Percentiles rank a stretch among this genome's conserved stretches.
Evolutionary conservation across 257 asterid species (phyloP).

Genomic region (Echites panduratus): DNA sequence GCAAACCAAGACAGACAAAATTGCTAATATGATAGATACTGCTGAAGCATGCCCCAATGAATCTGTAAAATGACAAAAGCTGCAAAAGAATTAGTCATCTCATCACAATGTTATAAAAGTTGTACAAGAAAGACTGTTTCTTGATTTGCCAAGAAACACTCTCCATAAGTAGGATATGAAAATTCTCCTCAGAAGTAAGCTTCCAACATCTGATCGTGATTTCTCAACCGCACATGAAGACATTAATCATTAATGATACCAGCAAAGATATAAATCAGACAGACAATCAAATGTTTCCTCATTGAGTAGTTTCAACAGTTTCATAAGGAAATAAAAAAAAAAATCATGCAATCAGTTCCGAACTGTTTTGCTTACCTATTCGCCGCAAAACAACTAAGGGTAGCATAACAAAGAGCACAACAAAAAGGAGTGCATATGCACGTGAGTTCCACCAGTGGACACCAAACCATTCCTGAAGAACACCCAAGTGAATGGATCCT

Average conservation of each 20-base stretch:
- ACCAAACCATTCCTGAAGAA: slow-evolving; percentile 95
- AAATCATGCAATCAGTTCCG: neutral
- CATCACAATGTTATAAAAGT: slow-evolving; percentile 6
- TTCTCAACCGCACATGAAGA: neutral
- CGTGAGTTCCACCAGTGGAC: slow-evolving; percentile 91
- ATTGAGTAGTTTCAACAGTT: neutral
- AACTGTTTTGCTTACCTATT: slow-evolving; percentile 56
- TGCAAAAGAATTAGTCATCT: slow-evolving; percentile 28
- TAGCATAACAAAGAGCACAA: slow-evolving; percentile 68
- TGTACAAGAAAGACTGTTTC: neutral
- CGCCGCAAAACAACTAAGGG: slow-evolving; percentile 79
- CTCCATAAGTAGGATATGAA: neutral
- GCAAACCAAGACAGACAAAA: slow-evolving; percentile 72
- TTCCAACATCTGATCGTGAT: neutral
- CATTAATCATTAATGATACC: neutral
- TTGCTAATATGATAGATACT: slow-evolving; percentile 77
- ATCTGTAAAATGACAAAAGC: slow-evolving; percentile 48
- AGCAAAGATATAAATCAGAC: neutral
- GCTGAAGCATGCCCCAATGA: slow-evolving; percentile 91
- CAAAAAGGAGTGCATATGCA: slow-evolving; percentile 57
- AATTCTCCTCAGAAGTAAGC: slow-evolving; percentile 8
- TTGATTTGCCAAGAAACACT: neutral
- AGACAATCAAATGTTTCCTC: neutral
- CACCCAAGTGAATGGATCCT: slow-evolving; percentile 73
- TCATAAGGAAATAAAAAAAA: neutral